Conservation (phyloP, 805 yeast species). For the Blastobotrys peoriensis region DNA sequence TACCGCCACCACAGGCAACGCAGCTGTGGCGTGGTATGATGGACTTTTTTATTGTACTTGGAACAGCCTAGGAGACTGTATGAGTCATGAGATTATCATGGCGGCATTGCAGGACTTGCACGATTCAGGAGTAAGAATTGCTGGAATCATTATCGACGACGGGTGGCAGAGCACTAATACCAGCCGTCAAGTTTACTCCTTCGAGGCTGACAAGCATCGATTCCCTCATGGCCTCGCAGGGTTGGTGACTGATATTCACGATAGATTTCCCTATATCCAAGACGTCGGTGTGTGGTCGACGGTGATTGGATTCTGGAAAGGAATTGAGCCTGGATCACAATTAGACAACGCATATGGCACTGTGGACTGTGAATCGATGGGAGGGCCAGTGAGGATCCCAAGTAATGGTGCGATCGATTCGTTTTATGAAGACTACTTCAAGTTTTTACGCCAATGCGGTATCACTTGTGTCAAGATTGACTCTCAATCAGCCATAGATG, state of each 20-base stretch:
- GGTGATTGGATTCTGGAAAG: slow-evolving; percentile 29
- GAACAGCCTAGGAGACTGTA: slow-evolving; percentile 25
- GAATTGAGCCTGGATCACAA: slow-evolving; percentile 21
- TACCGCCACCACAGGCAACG: too few relatives aligned
- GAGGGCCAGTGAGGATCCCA: background rate
- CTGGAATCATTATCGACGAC: slow-evolving; percentile 26
- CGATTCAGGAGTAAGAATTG: slow-evolving; percentile 17
- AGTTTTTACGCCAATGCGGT: slow-evolving; percentile 20
- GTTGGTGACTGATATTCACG: slow-evolving; percentile 19
- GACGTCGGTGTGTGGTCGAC: slow-evolving; percentile 32
- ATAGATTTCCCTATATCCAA: slow-evolving; percentile 20
- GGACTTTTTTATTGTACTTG: slow-evolving; percentile 30
- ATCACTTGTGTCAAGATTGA: slow-evolving; percentile 27
- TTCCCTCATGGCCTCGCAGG: slow-evolving; percentile 27
- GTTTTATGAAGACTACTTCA: slow-evolving; percentile 26
- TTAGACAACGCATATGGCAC: slow-evolving; percentile 20
- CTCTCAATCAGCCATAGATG: slow-evolving; percentile 24
- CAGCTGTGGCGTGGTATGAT: slow-evolving; percentile 22
- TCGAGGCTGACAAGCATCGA: slow-evolving; percentile 20
- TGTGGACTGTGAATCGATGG: slow-evolving; percentile 7
- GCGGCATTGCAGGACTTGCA: slow-evolving; percentile 21
- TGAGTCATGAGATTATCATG: slow-evolving; percentile 20
- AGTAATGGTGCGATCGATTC: slow-evolving; percentile 5
- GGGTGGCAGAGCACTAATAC: slow-evolving; percentile 27
- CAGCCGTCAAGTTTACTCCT: slow-evolving; percentile 20